Base-by-base conservation (phyloP, 2,329 filamentous ascomycete species). In the Parasarocladium wereldwijsianum region DNA sequence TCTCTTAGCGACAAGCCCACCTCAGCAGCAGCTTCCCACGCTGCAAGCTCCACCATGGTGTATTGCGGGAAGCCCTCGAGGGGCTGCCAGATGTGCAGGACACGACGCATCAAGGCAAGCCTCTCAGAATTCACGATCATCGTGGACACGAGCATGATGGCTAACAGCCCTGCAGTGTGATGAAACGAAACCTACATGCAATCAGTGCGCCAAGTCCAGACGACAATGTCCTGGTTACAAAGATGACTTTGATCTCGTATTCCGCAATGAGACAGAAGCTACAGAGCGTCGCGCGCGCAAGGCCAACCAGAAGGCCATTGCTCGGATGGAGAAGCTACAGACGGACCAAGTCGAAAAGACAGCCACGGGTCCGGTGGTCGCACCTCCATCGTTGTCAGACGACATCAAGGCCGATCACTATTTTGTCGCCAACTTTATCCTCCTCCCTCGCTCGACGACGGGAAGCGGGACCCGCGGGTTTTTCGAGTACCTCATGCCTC, bases 61-160 rank as follows among this genome's bases (percentile, higher is more conserved):
- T 76, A 75, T 42, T 72, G 67, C 36, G 72, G 72, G 24, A 75
- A 73, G 52, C 69, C 73, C 43, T 76, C 71, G 1, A 57, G 62
- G 54, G 77, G 76, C 42, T 83, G 77, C 43, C 76, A 79, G 55
- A 81, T 76, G 68, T 83, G 77, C 49, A 68, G 76, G 47, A 76
- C 66, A 20, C 64, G 77, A 39, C 65, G 76, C 41, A 82, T 83
- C 46, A 82, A 82, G 66, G 77, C 78, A 60, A 38, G 60, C 40
- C 4, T 3, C 17, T 10, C 13, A 26, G 20, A 15, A 5, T 18
- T 33, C 12, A 26, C 32, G 11, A 14, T 11, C 10, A 14, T 14
- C 15, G 19, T 12, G 24, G 12, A 12, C 11, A 12, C 10, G 6
- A 26, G 17, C 17, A 8, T 10, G 12, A 26, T n/a, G 9, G 15